These are phyloP conservation scores for Pochonia chlamydosporia DNA, from an alignment of 2,329 filamentous ascomycete genomes.

Conservation along the genomic window DNA sequence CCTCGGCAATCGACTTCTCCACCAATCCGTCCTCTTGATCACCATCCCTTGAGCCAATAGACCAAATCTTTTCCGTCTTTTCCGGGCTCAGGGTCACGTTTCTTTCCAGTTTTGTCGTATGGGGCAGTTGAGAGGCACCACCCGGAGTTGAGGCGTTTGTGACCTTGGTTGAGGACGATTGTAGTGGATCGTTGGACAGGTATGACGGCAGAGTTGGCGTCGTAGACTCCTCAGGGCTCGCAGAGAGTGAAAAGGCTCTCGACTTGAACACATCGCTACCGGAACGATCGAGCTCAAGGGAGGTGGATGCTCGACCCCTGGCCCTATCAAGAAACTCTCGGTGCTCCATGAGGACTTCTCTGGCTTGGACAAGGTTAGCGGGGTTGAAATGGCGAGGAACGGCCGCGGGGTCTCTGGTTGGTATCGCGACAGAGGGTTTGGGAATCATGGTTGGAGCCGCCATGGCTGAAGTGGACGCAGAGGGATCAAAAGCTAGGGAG, in stretches of 20 bases:
- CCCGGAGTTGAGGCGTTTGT: conserved; percentile 10
- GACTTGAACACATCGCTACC: conserved; percentile 17
- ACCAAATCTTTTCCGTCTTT: conserved; percentile 61
- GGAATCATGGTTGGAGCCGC: conserved; percentile 26
- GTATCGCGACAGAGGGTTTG: conserved; percentile 21
- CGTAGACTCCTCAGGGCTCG: conserved; percentile 21
- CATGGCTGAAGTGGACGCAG: conserved; percentile 18
- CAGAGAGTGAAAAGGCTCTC: conserved; percentile 18
- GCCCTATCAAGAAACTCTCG: conserved; percentile 25
- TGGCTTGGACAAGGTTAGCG: conserved; percentile 25
- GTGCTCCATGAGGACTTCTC: conserved; percentile 30
- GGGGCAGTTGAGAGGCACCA: conserved; percentile 17
- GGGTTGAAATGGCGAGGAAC: conserved; percentile 27
- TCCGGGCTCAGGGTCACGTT: conserved; percentile 41
- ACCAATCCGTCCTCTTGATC: conserved; percentile 50
- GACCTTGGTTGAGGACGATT: conserved; percentile 7
- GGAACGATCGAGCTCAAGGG: conserved; percentile 28
- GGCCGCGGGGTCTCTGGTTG: conserved; percentile 22
- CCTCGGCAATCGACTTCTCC: conserved; percentile 59
- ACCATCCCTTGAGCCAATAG: conserved; percentile 49
- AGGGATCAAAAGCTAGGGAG: conserved; percentile 4
- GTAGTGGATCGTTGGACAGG: conserved; percentile 10
- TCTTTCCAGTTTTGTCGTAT: conserved; percentile 35
- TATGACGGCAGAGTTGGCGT: conserved; percentile 16
- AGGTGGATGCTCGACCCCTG: conserved; percentile 23